Conservation (phyloP, 306 rosid genomes). For the Prunus salicina region DNA sequence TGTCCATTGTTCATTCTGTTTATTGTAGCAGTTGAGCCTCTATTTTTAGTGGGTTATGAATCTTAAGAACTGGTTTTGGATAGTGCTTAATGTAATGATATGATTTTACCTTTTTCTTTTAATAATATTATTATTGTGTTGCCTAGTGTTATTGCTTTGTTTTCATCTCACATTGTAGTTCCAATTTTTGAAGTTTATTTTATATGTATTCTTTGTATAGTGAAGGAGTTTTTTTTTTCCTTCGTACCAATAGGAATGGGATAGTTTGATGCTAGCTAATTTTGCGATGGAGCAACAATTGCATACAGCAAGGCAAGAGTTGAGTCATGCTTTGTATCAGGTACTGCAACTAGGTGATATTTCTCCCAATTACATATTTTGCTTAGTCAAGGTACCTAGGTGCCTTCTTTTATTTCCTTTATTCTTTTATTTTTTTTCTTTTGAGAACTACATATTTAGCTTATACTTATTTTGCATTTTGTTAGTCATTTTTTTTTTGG, state of each 20-base stretch:
- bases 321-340: slow-evolving; percentile 95
- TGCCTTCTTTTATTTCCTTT: not conserved
- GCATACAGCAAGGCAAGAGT: slow-evolving; percentile 93
- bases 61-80: not conserved
- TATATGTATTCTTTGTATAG: not conserved
- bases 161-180: not conserved
- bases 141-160: not conserved
- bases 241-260: slow-evolving; percentile 75
- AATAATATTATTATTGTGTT: not conserved
- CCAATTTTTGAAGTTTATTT: not conserved
- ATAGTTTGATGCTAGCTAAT: slow-evolving; percentile 78
- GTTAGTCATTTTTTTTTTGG: not conserved
- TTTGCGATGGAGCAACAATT: slow-evolving; percentile 91
- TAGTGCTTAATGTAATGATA: not conserved
- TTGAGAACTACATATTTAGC: not conserved
- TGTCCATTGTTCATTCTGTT: not conserved
- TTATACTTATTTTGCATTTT: not conserved
- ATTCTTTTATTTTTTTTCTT: not conserved
- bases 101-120: not conserved
- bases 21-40: not conserved
- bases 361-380: not conserved
- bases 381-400: not conserved
- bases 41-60: not conserved
- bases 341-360: slow-evolving; percentile 30
- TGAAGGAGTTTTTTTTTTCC: not conserved